Base-by-base conservation (phyloP, 805 yeast species). In the Suhomyces tanzawaensis region DNA sequence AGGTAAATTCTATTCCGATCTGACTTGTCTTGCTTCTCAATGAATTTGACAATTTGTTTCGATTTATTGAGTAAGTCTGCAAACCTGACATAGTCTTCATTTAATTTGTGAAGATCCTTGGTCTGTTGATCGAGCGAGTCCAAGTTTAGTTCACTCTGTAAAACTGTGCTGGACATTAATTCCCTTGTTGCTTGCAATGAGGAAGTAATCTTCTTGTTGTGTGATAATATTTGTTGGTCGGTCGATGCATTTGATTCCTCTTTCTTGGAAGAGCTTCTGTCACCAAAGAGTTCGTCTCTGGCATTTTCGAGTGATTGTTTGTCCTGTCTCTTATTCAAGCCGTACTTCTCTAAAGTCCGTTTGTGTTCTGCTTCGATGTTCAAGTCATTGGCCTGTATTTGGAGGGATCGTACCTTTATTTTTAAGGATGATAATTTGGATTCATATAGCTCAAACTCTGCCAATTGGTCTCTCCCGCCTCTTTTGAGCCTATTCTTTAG, bases 71-170 rank as follows among this genome's bases (percentile, higher is more conserved):
- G 51, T 6, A 76, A 51, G 26, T 59, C 62, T 16, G 63, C 65
- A 51, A 76, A 71, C 14, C 57, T 59, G 9, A 55, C 38, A 46
- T 72, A 66, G 34, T 68, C 66, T 11, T 65, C 64, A 37, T 76
- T 69, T 39, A 76, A 57, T 7, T 52, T 47, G 9, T 55, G 39
- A 39, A 77, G 53, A 26, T 69, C 71, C 19, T 64, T 52, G 0
- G 76, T 60, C 22, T 78, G 79, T 32, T 64, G 68, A 24, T 72
- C 72, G 6, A 77, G 50, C 4, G 74, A 66, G 30, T 72, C 71
- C 4, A 74, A 55, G 44, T 74, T 74, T 39, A 73, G 57, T 40
- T 76, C 81, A 9, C 76, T 70, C 39, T 77, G 77, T 44, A 77
- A 47, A 2, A 76, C 60, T 0, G 79, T 66, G 18, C 77, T 64